These are phyloP conservation scores for Lactarius sp. DNA, from an alignment of 768 basidiomycete genomes.

Conservation along the genomic window DNA sequence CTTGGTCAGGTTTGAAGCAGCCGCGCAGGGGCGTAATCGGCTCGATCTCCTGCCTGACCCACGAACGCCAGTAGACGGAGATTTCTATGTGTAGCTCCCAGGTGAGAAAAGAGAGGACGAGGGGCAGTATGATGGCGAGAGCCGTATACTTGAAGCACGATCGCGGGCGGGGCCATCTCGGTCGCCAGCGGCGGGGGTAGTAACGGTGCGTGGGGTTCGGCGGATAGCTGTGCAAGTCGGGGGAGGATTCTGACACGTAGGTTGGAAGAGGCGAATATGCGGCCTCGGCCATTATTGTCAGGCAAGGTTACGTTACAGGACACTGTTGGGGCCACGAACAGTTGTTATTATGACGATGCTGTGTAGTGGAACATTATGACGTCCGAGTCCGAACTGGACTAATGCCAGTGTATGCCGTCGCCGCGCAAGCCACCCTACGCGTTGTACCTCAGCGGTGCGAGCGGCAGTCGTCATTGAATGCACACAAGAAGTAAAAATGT, in stretches of 20 bases:
- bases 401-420: background rate
- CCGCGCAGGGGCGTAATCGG: constrained; percentile 57
- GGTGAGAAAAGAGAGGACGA: constrained; percentile 23
- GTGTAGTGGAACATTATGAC: background rate
- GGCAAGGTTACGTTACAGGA: background rate
- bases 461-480: background rate
- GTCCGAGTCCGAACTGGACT: no score
- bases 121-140: constrained; percentile 22
- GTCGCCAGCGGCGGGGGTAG: constrained; percentile 1
- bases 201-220: background rate
- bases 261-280: constrained; percentile 8
- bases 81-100: constrained; percentile 88
- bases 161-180: constrained; percentile 9
- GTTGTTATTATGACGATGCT: background rate
- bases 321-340: no score
- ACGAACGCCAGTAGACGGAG: constrained; percentile 67
- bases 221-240: constrained; percentile 6
- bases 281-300: background rate
- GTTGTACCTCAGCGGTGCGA: background rate
- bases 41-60: constrained; percentile 73
- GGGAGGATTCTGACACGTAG: background rate
- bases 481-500: background rate
- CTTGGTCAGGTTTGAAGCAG: constrained; percentile 62
- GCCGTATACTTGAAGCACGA: constrained; percentile 18
- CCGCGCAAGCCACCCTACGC: no score